These are phyloP conservation scores for Mycena amicta DNA, from an alignment of 768 basidiomycete species.

Conservation along the genomic window DNA sequence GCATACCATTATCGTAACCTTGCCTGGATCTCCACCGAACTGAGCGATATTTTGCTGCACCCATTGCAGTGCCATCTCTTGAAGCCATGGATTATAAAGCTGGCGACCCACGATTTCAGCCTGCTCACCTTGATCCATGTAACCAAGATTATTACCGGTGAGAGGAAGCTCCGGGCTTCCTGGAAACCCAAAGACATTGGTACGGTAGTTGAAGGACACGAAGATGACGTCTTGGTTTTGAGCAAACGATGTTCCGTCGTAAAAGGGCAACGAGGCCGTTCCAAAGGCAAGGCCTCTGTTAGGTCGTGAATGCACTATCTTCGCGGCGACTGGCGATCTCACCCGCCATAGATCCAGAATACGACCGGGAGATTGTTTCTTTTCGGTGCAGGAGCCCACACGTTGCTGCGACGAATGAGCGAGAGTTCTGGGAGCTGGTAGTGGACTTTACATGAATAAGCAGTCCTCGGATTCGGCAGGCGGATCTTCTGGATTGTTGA, in stretches of 20 bases:
- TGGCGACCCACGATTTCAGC: neutral
- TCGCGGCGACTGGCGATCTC: neutral
- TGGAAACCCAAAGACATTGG: constrained; percentile 20
- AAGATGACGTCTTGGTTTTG: constrained; percentile 10
- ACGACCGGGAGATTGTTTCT: neutral
- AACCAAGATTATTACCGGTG: constrained; percentile 15
- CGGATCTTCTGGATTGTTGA: constrained; percentile 11
- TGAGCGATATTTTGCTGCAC: constrained; percentile 46
- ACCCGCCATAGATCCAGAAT: constrained; percentile 10
- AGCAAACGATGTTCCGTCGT: constrained; percentile 12
- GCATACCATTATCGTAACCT: constrained; percentile 33
- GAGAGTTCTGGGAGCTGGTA: neutral
- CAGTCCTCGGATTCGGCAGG: constrained; percentile 18
- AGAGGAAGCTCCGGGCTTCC: constrained; percentile 15
- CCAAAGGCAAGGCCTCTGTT: constrained; percentile 8
- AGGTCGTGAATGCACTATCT: neutral
- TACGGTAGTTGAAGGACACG: constrained; percentile 16
- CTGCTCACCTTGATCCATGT: constrained; percentile 33
- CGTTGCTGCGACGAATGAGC: neutral
- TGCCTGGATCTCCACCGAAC: constrained; percentile 45
- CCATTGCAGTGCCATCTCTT: constrained; percentile 32
- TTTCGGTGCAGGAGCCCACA: constrained; percentile 2
- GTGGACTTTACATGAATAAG: neutral
- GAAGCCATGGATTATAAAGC: neutral
- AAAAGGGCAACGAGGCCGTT: constrained; percentile 6